Base-by-base conservation (phyloP, 2,329 filamentous ascomycete species). In the Colletotrichum horii region DNA sequence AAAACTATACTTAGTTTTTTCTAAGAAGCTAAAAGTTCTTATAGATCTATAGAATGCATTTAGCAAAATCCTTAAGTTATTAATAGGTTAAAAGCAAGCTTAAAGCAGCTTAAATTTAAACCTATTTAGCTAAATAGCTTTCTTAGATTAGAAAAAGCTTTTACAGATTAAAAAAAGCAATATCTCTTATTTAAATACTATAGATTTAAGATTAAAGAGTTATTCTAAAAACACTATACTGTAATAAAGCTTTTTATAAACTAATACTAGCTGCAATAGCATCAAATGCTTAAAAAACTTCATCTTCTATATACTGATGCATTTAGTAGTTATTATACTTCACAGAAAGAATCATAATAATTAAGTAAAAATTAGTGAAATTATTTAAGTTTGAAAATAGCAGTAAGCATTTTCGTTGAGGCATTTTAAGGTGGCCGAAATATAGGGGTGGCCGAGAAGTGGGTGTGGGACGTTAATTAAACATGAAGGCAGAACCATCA, bases 221-320 rank as follows among this genome's bases (percentile, higher is more conserved):
- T n/a, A n/a, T n/a, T n/a, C n/a, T n/a, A n/a, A n/a, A n/a, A n/a
- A 28, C 26, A 48, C 43, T 6, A 48, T 48, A 48, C 15, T 19
- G 9, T 48, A 48, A 48, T 48, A 6, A 48, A 48, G 43, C 43
- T 48, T 48, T 48, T 48, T 6, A 9, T 48, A 48, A 15, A 30
- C 48, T 58, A 19, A 4, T 16, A 22, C 69, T 80, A 28, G 52
- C 83, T 28, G 48, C 78, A 14, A 78, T 79, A 22, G 66, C 66
- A 5, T 68, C 15, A 16, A 68, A 8, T 14, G 66, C 66, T 8
- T 60, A 22, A 8, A 6, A 15, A 32, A 68, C 22, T 5, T 68
- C 5, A 68, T 43, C 30, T 60, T 68, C 32, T 15, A 22, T 38
- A 22, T 68, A 68, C 9, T 60, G 7, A n/a, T 4, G 15, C 4